These are phyloP conservation scores for Grosmannia clavigera DNA, from an alignment of 2,329 filamentous ascomycete genomes.

Conservation along the genomic window DNA sequence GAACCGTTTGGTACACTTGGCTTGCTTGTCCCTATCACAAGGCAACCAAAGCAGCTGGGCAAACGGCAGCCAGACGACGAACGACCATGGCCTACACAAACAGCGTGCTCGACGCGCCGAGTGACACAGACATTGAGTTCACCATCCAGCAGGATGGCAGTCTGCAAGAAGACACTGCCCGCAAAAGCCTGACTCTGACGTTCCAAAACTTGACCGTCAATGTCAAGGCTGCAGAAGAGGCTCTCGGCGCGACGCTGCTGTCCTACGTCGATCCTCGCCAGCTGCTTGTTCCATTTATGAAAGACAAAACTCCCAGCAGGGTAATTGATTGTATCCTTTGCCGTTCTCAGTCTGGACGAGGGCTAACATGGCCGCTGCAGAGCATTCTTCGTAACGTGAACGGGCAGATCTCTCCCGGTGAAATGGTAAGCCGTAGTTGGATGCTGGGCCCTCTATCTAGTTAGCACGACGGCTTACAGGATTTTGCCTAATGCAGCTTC, in stretches of 20 bases:
- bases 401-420: constrained; percentile 6
- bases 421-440: constrained; percentile 4
- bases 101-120: background rate
- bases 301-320: background rate
- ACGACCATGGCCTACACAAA: background rate
- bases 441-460: too few relatives aligned
- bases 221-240: constrained; percentile 8
- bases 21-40: background rate
- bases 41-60: background rate
- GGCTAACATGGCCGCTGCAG: background rate
- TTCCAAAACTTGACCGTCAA: constrained; percentile 8
- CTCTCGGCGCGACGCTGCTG: constrained; percentile 9
- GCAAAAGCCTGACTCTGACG: constrained; percentile 9
- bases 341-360: background rate
- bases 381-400: constrained; percentile 5
- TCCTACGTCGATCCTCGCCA: constrained; percentile 8
- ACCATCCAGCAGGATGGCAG: background rate
- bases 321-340: background rate
- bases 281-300: background rate
- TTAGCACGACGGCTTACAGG: background rate
- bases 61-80: background rate
- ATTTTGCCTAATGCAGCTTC: background rate
- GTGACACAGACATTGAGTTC: constrained; percentile 7
- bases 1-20: too few relatives aligned
- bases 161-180: background rate